Evolutionary conservation across 257 asterid species (phyloP), one percentile per base, ranked within the genome.

Genomic region (Vinca minor): DNA sequence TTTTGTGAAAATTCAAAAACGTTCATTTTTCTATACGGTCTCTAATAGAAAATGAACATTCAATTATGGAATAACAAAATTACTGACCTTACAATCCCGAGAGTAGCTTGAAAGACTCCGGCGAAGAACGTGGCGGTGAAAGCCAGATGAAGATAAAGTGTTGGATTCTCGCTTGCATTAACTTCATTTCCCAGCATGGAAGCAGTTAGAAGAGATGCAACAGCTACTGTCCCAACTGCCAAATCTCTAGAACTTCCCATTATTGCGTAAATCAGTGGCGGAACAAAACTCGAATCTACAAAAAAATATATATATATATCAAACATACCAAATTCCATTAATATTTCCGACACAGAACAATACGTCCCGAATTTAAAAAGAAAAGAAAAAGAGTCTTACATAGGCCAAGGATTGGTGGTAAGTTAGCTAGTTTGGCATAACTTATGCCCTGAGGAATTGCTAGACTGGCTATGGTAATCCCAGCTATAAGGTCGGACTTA

Each of bases 361-460:
- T 34, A 34, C 7, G 7, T 34, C 7, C 38, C 7, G 7, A 2
- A 34, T 34, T 7, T 34, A 34, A 34, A 34, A 34, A 34, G 7
- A 34, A 2, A 7, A 34, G 7, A 34, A 34, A 34, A 34, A 34
- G 38, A 34, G 8, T 68, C 98, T 83, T 34, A 92, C 98, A 89
- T 0, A 92, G 87, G 67, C 98, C 98, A 45, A 89, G 95, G 56
- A 92, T 73, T 5, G 98, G 96, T 5, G 98, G 96, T 77, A 92
- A 71, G 71, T 92, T 92, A 1, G 95, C 96, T 0, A 92, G 96
- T 77, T 77, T 89, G 0, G 98, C 98, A 62, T 92, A 92, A 46
- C 98, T 92, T 8, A 92, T 92, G 66, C 98, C 98, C 69, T 92
- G 98, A 10, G 98, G 98, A 21, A 92, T 84, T 39, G 98, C 98